Percentiles rank a stretch among this genome's conserved stretches.
phyloP scores from a whole-genome alignment of 169 alveolate genomes.

The Eimeria falciformis region DNA sequence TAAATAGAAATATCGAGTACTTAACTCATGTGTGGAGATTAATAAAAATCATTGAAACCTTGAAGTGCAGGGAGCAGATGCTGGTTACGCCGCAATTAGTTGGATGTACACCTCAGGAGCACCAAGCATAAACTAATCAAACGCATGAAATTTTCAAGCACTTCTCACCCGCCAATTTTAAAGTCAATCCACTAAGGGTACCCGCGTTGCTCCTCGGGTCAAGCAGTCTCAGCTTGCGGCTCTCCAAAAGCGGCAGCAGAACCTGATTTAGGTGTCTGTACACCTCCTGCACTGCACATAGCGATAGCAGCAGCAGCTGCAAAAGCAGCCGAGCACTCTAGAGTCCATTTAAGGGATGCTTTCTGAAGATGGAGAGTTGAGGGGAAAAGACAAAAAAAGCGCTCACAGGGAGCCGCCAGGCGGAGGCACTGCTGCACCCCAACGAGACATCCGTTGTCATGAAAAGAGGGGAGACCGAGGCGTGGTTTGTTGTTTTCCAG shows the following conservation, averaged over 20 bases:
- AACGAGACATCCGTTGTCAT: conserved; percentile 13
- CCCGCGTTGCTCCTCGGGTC: conserved; percentile 47
- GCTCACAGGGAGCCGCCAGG: conserved; percentile 17
- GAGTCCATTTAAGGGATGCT: no score
- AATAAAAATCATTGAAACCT: no score
- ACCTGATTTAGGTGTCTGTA: background rate
- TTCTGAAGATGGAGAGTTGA: background rate
- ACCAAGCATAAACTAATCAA: background rate
- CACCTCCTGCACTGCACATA: conserved; percentile 47
- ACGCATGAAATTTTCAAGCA: background rate
- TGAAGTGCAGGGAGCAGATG: background rate
- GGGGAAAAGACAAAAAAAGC: background rate
- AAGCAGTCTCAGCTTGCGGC: conserved; percentile 28
- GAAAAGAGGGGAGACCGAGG: conserved; percentile 40
- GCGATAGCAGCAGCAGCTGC: conserved; percentile 8
- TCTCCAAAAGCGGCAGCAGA: conserved; percentile 37
- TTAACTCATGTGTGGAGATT: no score
- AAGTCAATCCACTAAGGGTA: conserved; percentile 50
- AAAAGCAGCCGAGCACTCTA: background rate
- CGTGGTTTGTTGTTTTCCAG: conserved; percentile 7
- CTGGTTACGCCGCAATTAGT: background rate
- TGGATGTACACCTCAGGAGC: background rate
- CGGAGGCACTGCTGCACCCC: conserved; percentile 37
- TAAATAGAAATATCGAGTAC: no score
- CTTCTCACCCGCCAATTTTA: conserved; percentile 49